phyloP scores from a whole-genome alignment of 2,329 filamentous ascomycete species.

The Aspergillus terreus region DNA sequence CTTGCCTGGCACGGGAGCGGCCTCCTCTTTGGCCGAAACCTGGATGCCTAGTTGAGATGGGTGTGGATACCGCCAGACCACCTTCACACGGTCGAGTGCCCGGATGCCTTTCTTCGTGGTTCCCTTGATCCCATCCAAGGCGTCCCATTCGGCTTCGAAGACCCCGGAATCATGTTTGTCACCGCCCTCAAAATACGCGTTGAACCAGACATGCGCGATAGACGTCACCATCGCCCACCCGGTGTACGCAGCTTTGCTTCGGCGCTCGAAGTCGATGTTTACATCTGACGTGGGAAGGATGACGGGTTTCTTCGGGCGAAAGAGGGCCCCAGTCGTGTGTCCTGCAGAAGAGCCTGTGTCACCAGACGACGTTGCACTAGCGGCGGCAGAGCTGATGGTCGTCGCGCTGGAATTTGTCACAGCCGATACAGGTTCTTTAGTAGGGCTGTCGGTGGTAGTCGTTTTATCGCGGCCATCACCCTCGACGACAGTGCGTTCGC shows the following conservation, averaged over 20 bases:
- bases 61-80: conserved; percentile 68
- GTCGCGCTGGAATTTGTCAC: conserved; percentile 3
- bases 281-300: conserved; percentile 77
- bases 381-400: neutral
- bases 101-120: conserved; percentile 75
- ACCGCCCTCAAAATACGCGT: conserved; percentile 86
- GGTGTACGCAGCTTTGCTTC: conserved; percentile 72
- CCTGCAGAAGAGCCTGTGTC: conserved; percentile 39
- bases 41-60: conserved; percentile 12
- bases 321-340: conserved; percentile 70
- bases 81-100: conserved; percentile 75
- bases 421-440: conserved; percentile 7
- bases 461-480: conserved; percentile 40
- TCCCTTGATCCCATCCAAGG: conserved; percentile 93
- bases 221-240: conserved; percentile 87
- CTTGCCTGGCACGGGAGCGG: conserved; percentile 22
- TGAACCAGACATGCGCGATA: conserved; percentile 96
- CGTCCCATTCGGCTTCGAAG: conserved; percentile 69
- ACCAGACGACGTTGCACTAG: conserved; percentile 6
- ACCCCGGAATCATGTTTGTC: conserved; percentile 65
- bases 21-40: conserved; percentile 21
- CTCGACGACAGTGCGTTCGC: conserved; percentile 59
- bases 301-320: conserved; percentile 66
- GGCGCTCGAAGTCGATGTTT: conserved; percentile 83
- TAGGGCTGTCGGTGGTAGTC: neutral